These are phyloP conservation scores for Podila epigama DNA, from an alignment of 192 early-diverging fungal species.

Conservation along the genomic window DNA sequence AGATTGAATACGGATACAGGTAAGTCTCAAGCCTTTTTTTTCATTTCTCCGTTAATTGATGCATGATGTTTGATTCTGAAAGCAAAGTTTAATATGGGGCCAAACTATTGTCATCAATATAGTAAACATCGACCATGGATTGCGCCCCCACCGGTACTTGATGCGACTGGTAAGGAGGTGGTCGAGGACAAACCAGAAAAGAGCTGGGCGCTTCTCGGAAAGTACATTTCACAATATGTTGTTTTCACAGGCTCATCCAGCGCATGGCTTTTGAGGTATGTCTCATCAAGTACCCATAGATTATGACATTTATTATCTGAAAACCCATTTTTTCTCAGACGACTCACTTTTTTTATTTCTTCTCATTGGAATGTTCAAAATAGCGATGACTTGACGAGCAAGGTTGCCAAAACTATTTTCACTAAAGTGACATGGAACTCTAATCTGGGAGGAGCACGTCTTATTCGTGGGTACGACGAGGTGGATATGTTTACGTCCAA, in stretches of 20 bases:
- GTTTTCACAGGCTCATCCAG: conserved; percentile 67
- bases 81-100: neutral
- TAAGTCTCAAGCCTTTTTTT: neutral
- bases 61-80: neutral
- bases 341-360: neutral
- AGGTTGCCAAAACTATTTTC: conserved; percentile 70
- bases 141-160: conserved; percentile 18
- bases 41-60: neutral
- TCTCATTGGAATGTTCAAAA: neutral
- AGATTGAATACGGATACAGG: conserved; percentile 85
- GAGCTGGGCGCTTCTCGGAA: conserved; percentile 81
- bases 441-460: conserved; percentile 71
- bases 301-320: too few species aligned
- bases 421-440: conserved; percentile 60
- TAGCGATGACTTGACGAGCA: conserved; percentile 66
- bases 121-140: conserved; percentile 71
- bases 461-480: conserved; percentile 79
- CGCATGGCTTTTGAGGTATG: conserved; percentile 67
- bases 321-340: too few species aligned
- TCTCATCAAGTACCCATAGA: neutral
- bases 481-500: conserved; percentile 63
- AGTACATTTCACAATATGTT: conserved; percentile 79
- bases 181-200: conserved; percentile 53
- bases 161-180: conserved; percentile 25
- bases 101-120: neutral